Conservation (phyloP, 257 asterid genomes). For the Fraxinus pennsylvanica region DNA sequence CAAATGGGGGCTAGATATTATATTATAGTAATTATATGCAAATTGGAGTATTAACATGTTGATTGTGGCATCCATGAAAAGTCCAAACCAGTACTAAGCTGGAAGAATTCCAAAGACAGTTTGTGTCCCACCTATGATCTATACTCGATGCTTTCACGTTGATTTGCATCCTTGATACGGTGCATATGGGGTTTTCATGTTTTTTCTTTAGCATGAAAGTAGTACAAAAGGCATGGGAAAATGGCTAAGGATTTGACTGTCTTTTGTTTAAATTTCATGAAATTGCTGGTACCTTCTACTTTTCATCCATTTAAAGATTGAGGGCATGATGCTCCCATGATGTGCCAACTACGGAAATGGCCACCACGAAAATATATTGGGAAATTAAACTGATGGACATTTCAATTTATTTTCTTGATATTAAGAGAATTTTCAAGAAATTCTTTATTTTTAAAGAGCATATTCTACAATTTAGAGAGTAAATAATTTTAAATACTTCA, state of each 20-base stretch:
- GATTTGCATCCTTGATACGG: constrained; percentile 36
- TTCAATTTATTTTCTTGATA: too few relatives aligned
- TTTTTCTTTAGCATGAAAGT: not conserved
- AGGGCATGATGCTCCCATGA: not conserved
- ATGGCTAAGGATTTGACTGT: not conserved
- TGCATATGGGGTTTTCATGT: constrained; percentile 40
- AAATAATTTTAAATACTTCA: too few relatives aligned
- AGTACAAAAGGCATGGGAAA: not conserved
- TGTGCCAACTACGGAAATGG: not conserved
- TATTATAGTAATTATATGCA: too few relatives aligned
- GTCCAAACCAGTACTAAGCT: not conserved
- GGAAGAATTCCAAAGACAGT: not conserved
- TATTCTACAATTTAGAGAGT: too few relatives aligned
- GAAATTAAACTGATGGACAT: not conserved
- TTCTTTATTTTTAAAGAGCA: too few relatives aligned
- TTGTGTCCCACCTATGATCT: constrained; percentile 29
- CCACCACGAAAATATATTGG: not conserved
- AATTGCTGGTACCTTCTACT: not conserved
- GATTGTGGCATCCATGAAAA: not conserved
- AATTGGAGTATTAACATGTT: not conserved
- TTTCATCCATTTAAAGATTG: not conserved
- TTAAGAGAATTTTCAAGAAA: too few relatives aligned
- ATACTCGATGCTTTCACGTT: constrained; percentile 27
- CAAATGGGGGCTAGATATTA: too few relatives aligned
- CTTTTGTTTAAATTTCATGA: constrained; percentile 26